Evolutionary conservation across 1,284 basidiomycete species (phyloP).

Genomic region (Farysia itapuensis): DNA sequence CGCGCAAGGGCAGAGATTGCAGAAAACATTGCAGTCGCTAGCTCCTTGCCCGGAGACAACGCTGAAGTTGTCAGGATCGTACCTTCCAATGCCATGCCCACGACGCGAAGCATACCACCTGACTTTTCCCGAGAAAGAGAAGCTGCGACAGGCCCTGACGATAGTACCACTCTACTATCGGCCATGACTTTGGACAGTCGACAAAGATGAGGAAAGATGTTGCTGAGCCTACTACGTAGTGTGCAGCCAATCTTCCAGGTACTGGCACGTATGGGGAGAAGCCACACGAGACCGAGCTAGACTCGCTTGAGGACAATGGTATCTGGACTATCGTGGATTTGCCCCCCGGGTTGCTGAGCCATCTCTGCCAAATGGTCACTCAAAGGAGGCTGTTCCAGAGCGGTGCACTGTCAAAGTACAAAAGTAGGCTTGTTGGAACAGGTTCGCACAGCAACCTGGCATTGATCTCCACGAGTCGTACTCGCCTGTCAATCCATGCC

Average conservation of each 20-base stretch:
- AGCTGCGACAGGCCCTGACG: no score
- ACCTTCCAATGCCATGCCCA: not conserved
- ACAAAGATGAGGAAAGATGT: not conserved
- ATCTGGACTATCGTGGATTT: conserved; percentile 50
- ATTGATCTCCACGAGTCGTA: conserved; percentile 63
- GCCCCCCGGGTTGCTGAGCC: conserved; percentile 41
- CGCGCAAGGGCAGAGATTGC: no score
- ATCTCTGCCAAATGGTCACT: conserved; percentile 61
- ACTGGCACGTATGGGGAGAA: conserved; percentile 41
- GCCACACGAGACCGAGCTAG: conserved; percentile 58
- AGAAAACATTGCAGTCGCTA: no score
- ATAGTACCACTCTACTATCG: not conserved
- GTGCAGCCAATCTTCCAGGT: not conserved
- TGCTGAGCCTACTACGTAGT: no score
- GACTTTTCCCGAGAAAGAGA: no score
- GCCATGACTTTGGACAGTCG: not conserved
- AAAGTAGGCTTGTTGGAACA: conserved; percentile 62
- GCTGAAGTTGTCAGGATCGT: not conserved
- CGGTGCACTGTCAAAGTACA: conserved; percentile 57
- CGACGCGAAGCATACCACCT: no score
- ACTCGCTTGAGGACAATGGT: conserved; percentile 38
- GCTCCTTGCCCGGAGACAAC: no score
- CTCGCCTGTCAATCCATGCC: conserved; percentile 60
- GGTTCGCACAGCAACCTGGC: conserved; percentile 62
- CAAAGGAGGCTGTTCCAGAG: conserved; percentile 59